Base-by-base conservation (phyloP, 495 filamentous ascomycete species). In the Aspergillus asperescens region DNA sequence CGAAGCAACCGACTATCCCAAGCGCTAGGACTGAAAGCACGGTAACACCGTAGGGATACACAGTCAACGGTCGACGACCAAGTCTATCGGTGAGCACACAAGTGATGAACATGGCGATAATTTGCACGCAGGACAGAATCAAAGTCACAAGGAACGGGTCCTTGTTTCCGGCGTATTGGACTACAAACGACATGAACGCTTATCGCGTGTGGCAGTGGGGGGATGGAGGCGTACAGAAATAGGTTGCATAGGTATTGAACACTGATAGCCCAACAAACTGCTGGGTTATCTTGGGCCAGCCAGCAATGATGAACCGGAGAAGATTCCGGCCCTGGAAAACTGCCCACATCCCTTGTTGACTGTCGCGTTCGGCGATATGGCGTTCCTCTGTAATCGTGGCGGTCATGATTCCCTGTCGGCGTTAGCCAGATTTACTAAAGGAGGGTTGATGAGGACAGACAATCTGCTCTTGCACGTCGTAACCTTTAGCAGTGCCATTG, bases 141-240 rank as follows among this genome's bases (percentile, higher is more conserved):
- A 73, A 54, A 0, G 70, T 75, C 9, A 73, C 70, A 23, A 61
- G 54, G 58, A 75, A 73, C 3, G 71, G 70, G 48, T 75, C 61
- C 6, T 67, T 56, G 56, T 54, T 68, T 2, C 71, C 71, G 5
- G 71, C 70, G 27, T 66, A 58, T 61, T 75, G 71, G 49, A 75
- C 63, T 66, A 16, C 32, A n/a, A n/a, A n/a, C n/a, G n/a, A n/a
- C n/a, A n/a, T n/a, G n/a, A n/a, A n/a, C n/a, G n/a, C n/a, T n/a
- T n/a, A n/a, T n/a, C n/a, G n/a, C n/a, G n/a, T n/a, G n/a, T n/a
- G n/a, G n/a, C n/a, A n/a, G n/a, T n/a, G n/a, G n/a, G n/a, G 29
- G 2, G 29, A 12, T 13, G 29, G 10, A 32, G 2, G 29, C 67
- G 15, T 20, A 46, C 42, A 75, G 58, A 75, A 75, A 48, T 75